Evolutionary conservation across 192 early-diverging fungal species (phyloP), one percentile per base, ranked within the genome.

Genomic region (Anaeromyces robustus): DNA sequence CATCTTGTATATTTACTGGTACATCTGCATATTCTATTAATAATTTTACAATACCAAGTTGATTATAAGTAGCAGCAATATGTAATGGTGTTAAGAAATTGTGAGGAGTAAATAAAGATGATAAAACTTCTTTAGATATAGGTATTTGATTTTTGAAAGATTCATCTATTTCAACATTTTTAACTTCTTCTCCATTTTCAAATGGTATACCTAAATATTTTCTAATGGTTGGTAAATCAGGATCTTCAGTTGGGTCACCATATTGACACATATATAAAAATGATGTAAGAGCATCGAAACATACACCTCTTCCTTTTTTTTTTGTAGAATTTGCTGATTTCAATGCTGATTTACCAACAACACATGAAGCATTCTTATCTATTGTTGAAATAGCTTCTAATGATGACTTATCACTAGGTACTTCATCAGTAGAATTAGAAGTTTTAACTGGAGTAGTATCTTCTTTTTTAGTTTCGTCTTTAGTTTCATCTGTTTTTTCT

Each of bases 1-100:
- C 78, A 83, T 90, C 88, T 6, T 80, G 81, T 52, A 83, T 80
- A 78, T 89, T 88, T 17, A 91, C 86, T 29, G 30, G 30, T n/a
- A 84, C 77, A 59, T 80, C 68, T 5, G 77, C 77, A 34, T 80
- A 28, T 43, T 82, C 34, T 30, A 89, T 77, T 80, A 87, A 82
- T 52, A 84, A 41, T 78, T 80, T 29, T 16, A 86, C 80, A 43
- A 85, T 86, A 29, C 52, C 52, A 26, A 68, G 26, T n/a, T 68
- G 52, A 68, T 68, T 68, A 68, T 68, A 68, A 9, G 52, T 68
- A 5, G 52, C 22, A n/a, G 52, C 52, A 68, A 68, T 68, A 68
- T 68, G 52, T 68, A 68, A 68, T 68, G 52, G 52, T 0, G 52
- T 68, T 68, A 68, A 68, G 11, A 68, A 68, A 22, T 68, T 68